Base-by-base conservation (phyloP, 225 moss, liverwort and hornwort species). In the Pleurozium schreberi region DNA sequence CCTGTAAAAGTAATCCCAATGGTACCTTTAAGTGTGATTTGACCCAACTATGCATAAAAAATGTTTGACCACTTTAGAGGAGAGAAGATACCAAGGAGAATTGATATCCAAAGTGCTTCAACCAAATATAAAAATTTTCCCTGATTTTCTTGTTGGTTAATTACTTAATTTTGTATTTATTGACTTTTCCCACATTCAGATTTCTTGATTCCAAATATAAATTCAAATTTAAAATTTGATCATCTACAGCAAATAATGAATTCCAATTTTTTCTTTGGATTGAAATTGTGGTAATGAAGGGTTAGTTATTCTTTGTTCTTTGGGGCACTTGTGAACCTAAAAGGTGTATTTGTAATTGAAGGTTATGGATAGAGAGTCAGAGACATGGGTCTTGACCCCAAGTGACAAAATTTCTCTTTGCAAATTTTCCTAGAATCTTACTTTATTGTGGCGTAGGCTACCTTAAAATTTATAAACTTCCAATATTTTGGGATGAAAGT, bases 341-440 rank as follows among this genome's bases (percentile, higher is more conserved):
- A 49, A 2, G 3, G 1, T 33, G 33, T 12, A 50, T 49, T 3
- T 75, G 8, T 31, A 33, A 49, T 74, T 49, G 4, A 31, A 0
- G 2, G 2, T 74, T 47, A 6, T 47, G 1, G 7, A 47, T n/a
- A n/a, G n/a, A n/a, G n/a, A n/a, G n/a, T n/a, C 42, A 4, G 19
- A 74, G 1, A 19, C 11, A 74, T 0, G 4, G 0, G 2, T 0
- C 0, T 18, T 74, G 74, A 31, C 2, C 2, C 6, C 2, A 28
- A 28, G 1, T 12, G 1, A 30, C 33, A 3, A 75, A 50, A 34
- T 12, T 49, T 75, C 0, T 33, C 8, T 50, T 50, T 4, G 3
- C 3, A 34, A 75, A 33, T 12, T 20, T 50, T 33, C 2, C 5
- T 34, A 21, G 3, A 52, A 75, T 30, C 18, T 74, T 34, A 34